phyloP scores from a whole-genome alignment of 2,329 filamentous ascomycete species.

The Aphanoascus verrucosus region DNA sequence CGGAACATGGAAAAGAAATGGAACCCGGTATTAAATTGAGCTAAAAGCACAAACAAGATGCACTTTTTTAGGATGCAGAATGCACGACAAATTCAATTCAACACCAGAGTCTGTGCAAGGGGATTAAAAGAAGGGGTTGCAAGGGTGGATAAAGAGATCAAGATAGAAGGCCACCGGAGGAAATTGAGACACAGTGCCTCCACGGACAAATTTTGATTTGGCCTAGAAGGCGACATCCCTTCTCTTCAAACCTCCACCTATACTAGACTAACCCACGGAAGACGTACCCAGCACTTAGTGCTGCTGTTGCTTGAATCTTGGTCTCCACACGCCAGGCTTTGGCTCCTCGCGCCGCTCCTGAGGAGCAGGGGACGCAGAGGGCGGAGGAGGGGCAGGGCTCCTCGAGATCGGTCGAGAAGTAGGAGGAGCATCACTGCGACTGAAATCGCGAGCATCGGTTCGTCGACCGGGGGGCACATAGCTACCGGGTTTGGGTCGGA shows the following conservation, averaged over 20 bases:
- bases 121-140: not conserved
- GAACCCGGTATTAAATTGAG: constrained; percentile 5
- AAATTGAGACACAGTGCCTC: not conserved
- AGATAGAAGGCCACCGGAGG: not conserved
- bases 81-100: constrained; percentile 2
- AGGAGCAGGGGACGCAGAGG: constrained; percentile 9
- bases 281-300: constrained; percentile 1
- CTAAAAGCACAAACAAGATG: constrained; percentile 12
- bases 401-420: constrained; percentile 10
- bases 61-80: constrained; percentile 6
- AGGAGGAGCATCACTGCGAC: constrained; percentile 3
- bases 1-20: not conserved
- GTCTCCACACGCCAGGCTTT: constrained; percentile 14
- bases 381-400: constrained; percentile 10
- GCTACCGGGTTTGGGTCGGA: constrained; percentile 15
- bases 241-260: not conserved
- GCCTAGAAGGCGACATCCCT: not conserved
- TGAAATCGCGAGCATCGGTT: constrained; percentile 10
- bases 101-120: not conserved
- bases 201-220: not conserved
- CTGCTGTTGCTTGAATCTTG: constrained; percentile 13
- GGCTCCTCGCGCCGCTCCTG: constrained; percentile 10
- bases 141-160: not conserved
- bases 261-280: not conserved
- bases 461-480: constrained; percentile 17